These are phyloP conservation scores for Macrolepiota dolichaula DNA, from an alignment of 768 basidiomycete species.

Conservation along the genomic window DNA sequence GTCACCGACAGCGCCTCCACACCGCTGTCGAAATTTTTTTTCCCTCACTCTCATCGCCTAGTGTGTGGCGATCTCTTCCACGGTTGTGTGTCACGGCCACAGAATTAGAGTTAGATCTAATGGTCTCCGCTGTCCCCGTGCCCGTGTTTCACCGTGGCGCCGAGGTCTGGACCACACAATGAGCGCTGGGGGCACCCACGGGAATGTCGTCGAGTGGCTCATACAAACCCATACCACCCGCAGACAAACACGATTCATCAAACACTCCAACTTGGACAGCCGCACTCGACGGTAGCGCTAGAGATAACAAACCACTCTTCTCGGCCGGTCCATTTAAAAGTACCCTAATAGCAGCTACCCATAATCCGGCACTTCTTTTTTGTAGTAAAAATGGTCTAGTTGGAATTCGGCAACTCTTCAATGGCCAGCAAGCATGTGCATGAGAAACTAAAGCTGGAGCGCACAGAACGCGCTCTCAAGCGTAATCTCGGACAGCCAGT, in stretches of 20 bases:
- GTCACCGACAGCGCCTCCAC: background rate
- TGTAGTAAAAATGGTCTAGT: background rate
- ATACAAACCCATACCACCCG: background rate
- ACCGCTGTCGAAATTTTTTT: background rate
- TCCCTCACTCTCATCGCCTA: background rate
- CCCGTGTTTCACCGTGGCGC: constrained; percentile 2
- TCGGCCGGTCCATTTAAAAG: background rate
- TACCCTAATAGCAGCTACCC: background rate
- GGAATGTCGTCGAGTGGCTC: background rate
- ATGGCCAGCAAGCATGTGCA: background rate
- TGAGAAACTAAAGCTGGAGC: background rate
- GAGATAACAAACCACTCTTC: too few species aligned
- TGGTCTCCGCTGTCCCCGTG: background rate
- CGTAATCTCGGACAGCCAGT: background rate
- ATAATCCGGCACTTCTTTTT: background rate
- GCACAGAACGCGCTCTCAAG: background rate
- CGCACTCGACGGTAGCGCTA: too few species aligned
- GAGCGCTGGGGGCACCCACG: background rate
- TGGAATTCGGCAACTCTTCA: background rate
- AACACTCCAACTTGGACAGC: too few species aligned
- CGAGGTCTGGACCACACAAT: background rate
- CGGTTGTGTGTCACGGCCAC: background rate
- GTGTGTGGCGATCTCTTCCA: background rate
- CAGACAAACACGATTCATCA: too few species aligned
- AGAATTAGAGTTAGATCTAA: background rate